Evolutionary conservation across 2,329 filamentous ascomycete species (phyloP).

Genomic region (Rhinocladiella similis): DNA sequence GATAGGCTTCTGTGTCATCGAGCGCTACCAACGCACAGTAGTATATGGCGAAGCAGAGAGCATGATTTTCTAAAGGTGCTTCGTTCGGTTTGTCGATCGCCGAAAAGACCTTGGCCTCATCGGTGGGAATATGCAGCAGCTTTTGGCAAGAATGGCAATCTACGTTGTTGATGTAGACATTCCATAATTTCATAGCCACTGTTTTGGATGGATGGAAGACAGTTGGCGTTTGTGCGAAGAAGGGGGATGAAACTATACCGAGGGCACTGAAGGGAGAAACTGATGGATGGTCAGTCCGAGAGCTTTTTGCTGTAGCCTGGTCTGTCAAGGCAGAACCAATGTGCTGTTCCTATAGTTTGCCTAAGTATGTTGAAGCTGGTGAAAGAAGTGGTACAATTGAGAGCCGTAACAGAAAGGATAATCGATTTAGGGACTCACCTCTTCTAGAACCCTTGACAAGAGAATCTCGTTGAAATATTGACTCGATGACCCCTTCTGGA

Average conservation of each 20-base stretch:
- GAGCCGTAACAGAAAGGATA: too few species aligned
- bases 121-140: constrained; percentile 11
- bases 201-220: constrained; percentile 5
- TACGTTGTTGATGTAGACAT: constrained; percentile 21
- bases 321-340: constrained; percentile 8
- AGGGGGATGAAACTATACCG: constrained; percentile 9
- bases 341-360: background rate
- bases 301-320: background rate
- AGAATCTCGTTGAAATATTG: constrained; percentile 15
- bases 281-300: background rate
- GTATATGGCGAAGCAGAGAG: constrained; percentile 22
- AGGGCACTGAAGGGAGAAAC: constrained; percentile 2
- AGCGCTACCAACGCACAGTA: constrained; percentile 10
- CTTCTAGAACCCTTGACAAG: constrained; percentile 9
- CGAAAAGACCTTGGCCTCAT: constrained; percentile 8
- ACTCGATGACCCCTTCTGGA: constrained; percentile 9
- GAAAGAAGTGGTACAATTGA: too few species aligned
- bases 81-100: constrained; percentile 11
- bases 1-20: constrained; percentile 14
- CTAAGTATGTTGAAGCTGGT: too few species aligned
- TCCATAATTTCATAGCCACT: constrained; percentile 17
- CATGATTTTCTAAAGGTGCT: constrained; percentile 14
- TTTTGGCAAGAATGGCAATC: constrained; percentile 14
- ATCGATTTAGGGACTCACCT: background rate
- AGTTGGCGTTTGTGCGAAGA: background rate